Conservation (phyloP, 805 yeast genomes). For the Saturnispora quitensis region DNA sequence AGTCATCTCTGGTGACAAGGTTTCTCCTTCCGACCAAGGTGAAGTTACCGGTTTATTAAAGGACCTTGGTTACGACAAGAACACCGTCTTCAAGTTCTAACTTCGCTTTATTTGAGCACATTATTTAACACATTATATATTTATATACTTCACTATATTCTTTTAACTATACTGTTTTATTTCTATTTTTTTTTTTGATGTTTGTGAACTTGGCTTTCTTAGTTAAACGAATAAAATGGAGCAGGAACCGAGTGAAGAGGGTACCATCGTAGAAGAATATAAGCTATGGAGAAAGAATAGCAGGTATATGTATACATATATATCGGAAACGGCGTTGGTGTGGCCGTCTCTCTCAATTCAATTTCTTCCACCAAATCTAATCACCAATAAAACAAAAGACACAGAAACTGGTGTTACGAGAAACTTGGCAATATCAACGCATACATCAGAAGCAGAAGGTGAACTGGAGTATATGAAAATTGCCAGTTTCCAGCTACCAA, state of each 20-base stretch:
- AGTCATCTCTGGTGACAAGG: conserved; percentile 79
- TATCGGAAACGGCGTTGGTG: conserved; percentile 65
- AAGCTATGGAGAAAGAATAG: conserved; percentile 76
- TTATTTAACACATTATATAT: conserved; percentile 3
- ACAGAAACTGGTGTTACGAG: conserved; percentile 29
- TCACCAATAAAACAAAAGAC: conserved; percentile 19
- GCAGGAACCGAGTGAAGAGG: conserved; percentile 3
- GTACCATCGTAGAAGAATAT: conserved; percentile 53
- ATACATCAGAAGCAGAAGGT: conserved; percentile 59
- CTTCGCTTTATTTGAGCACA: neutral
- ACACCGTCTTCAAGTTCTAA: conserved; percentile 83
- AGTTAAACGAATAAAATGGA: neutral
- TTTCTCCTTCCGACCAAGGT: conserved; percentile 88
- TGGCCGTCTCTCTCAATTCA: conserved; percentile 81
- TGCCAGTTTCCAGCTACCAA: conserved; percentile 53
- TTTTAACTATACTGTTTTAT: neutral
- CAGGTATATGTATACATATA: conserved; percentile 74
- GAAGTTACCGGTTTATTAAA: conserved; percentile 80
- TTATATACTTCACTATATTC: neutral
- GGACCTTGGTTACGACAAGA: conserved; percentile 82
- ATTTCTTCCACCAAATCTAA: conserved; percentile 50
- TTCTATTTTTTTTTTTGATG: neutral
- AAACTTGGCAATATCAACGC: conserved; percentile 58
- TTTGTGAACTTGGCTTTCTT: neutral
- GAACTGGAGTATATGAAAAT: conserved; percentile 48